Evolutionary conservation across 345 rosid genomes (phyloP), one percentile per base, ranked within the genome.

Genomic region (Linum lewisii): DNA sequence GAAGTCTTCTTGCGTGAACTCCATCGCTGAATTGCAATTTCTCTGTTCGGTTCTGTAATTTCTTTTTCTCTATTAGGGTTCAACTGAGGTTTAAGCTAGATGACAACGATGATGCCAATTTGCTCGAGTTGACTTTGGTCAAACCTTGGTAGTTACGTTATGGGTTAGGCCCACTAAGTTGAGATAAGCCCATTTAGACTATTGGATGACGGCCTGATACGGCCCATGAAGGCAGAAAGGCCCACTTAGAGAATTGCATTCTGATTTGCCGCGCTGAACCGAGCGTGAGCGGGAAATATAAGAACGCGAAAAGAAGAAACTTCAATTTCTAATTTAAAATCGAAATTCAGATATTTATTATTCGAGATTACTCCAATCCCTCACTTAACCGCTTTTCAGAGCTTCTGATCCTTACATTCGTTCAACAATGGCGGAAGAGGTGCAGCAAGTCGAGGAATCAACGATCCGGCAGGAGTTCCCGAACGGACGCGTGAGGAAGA

Each of bases 371-470:
- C 34, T 29, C 34, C 34, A 29, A 42, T 42, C 47, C 47, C 2
- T 42, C 47, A 42, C 18, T 42, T 42, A 14, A 42, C 47, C 47
- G 47, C 47, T 9, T 16, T 42, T 11, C 47, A 1, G 47, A 42
- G 47, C 16, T 6, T 20, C 58, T 29, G 51, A 2, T 63, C 64
- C 66, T 7, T 58, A 32, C n/a, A 22, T 22, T 15, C 8, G 15
- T 37, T 61, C 71, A 26, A 51, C 76, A 51, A 87, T 90, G 96
- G 86, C 82, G 18, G 94, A 78, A 57, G 87, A 84, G 60, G 87
- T 76, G 60, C 47, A 42, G 49, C 13, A 1, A 7, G 49, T 18
- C 11, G 61, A 21, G 15, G 11, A 63, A 15, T 73, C 51, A 11
- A 22, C 70, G 21, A 70, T 13, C 58, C 73, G 73, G 58, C 79